Percentiles rank a stretch among this genome's conserved stretches.
phyloP scores from a whole-genome alignment of 768 basidiomycete genomes.

The Amanita molliuscula region DNA sequence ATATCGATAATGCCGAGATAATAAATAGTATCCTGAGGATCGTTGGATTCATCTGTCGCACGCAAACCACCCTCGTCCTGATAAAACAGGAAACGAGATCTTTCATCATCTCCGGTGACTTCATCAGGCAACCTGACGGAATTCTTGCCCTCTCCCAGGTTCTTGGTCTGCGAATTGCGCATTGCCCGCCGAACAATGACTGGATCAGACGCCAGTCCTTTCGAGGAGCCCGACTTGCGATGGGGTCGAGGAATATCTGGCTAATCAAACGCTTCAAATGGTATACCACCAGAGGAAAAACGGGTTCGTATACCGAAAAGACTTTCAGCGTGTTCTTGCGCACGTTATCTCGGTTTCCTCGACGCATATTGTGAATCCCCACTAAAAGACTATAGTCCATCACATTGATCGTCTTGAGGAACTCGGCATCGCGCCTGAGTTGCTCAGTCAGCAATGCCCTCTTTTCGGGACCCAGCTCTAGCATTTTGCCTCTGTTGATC shows the following conservation, averaged over 20 bases:
- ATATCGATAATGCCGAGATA: constrained; percentile 98
- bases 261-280: constrained; percentile 21
- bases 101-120: constrained; percentile 41
- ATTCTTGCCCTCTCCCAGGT: constrained; percentile 37
- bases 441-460: constrained; percentile 86
- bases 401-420: constrained; percentile 72
- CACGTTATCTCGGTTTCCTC: constrained; percentile 89
- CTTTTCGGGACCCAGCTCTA: constrained; percentile 97
- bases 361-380: constrained; percentile 84
- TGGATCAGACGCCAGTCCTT: constrained; percentile 59
- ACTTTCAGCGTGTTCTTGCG: constrained; percentile 86
- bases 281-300: neutral
- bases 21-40: constrained; percentile 67
- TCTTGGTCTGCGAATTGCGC: constrained; percentile 71
- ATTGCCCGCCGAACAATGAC: constrained; percentile 54
- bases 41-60: constrained; percentile 82
- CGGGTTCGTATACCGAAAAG: constrained; percentile 62
- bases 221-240: constrained; percentile 48
- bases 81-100: constrained; percentile 82
- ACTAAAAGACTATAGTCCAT: constrained; percentile 97
- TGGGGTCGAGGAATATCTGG: constrained; percentile 56
- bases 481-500: constrained; percentile 66
- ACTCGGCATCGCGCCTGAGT: constrained; percentile 75
- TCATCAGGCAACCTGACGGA: constrained; percentile 50
- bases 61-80: constrained; percentile 92